Base-by-base conservation (phyloP, 1,284 basidiomycete species). In the Apiotrichum domesticum region DNA sequence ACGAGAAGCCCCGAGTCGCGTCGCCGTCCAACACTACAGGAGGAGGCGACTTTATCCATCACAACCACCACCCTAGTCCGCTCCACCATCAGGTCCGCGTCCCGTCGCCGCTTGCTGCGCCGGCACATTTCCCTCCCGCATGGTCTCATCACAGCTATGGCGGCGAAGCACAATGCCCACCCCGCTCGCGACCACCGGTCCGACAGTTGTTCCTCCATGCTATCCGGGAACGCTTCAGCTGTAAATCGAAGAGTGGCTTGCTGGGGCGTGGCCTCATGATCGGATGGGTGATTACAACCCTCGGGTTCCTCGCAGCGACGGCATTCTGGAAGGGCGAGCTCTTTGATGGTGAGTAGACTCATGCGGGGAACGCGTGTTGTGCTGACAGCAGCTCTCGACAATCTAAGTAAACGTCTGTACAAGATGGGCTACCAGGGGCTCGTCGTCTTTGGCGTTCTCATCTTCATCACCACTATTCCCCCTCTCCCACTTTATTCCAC, bases 401-500 rank as follows among this genome's bases (percentile, higher is more conserved):
- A 61, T 5, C 65, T 76, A 13, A 72, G 71, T 46, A 67, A 66
- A 34, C 55, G 66, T n/a, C 65, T 76, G 6, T 63, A 68, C 37
- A 55, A 66, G 14, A 66, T 69, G 65, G 75, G 74, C 13, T 64
- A 66, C 43, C 59, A 69, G 35, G 74, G 75, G 21, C 63, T 74
- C 43, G 40, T 69, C 59, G 68, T 78, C 60, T 65, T 79, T 66
- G 70, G 73, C 45, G 63, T 71, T 46, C 65, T 74, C 43, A 77
- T 76, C 49, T 72, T 74, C 55, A 61, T 75, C 42, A 76, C 75
- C 1, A 75, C 72, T 40, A 71, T 77, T 46, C 76, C 80, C 3
- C 80, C 80, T 0, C 58, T 81, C 21, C 80, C 80, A 6, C 74
- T 81, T 11, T 81, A 81, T 66, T 80, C 79, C 56, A 80, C 79